These are phyloP conservation scores for Lentinula aciculospora DNA, from an alignment of 768 basidiomycete species.

Conservation along the genomic window DNA sequence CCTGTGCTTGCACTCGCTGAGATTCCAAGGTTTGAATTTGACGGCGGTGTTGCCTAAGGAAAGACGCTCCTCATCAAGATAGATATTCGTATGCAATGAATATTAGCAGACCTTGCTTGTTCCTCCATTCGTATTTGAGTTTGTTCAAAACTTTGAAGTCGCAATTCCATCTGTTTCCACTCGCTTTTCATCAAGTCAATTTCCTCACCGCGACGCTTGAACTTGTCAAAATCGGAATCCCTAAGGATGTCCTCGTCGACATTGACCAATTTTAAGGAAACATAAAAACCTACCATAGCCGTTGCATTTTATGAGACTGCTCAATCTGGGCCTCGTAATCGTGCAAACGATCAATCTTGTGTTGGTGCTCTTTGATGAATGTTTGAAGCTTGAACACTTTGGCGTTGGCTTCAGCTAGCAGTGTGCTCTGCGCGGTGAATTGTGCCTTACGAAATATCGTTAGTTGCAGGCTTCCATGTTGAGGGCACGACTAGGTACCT, in stretches of 20 bases:
- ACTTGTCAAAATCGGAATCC: constrained; percentile 70
- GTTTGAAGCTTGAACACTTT: constrained; percentile 72
- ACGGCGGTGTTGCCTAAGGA: constrained; percentile 45
- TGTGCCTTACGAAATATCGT: constrained; percentile 39
- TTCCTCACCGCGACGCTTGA: constrained; percentile 58
- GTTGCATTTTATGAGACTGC: constrained; percentile 70
- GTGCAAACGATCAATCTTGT: constrained; percentile 72
- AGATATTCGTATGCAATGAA: not conserved
- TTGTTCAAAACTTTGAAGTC: constrained; percentile 52
- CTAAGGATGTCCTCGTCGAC: constrained; percentile 28
- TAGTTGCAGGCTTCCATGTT: constrained; percentile 1
- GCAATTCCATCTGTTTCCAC: constrained; percentile 63
- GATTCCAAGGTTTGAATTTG: constrained; percentile 61
- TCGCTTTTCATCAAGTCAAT: constrained; percentile 50
- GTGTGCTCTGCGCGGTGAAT: constrained; percentile 61
- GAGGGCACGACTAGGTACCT: constrained; percentile 30
- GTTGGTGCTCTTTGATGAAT: constrained; percentile 68
- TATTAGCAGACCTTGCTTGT: constrained; percentile 43
- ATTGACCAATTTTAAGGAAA: not conserved
- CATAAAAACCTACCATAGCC: constrained; percentile 56
- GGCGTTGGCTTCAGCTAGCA: constrained; percentile 63
- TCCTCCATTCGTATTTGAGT: constrained; percentile 51
- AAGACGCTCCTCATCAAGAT: not conserved
- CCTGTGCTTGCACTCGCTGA: constrained; percentile 35
- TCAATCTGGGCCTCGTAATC: constrained; percentile 90